Conservation (phyloP, 306 rosid genomes). For the Cucurbita pepo region DNA sequence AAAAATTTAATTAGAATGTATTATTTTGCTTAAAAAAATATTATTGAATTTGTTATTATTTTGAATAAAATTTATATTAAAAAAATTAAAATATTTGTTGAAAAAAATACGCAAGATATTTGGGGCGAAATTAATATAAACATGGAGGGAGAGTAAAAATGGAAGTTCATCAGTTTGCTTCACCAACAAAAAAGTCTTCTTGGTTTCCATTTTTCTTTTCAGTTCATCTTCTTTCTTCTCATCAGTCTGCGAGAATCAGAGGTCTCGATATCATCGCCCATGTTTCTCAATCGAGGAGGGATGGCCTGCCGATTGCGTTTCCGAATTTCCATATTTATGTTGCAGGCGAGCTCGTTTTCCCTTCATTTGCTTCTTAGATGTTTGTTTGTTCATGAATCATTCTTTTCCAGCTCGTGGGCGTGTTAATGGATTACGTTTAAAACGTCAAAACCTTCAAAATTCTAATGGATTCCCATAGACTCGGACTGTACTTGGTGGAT, state of each 20-base stretch:
- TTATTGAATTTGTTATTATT: too few relatives aligned
- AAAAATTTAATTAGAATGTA: too few relatives aligned
- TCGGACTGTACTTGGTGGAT: not conserved
- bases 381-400: not conserved
- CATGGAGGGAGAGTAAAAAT: not conserved
- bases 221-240: not conserved
- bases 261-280: not conserved
- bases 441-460: not conserved
- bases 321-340: slow-evolving; percentile 16
- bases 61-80: too few relatives aligned
- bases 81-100: too few relatives aligned
- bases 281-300: not conserved
- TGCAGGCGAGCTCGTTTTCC: slow-evolving; percentile 25
- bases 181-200: not conserved
- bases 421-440: not conserved
- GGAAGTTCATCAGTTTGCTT: not conserved
- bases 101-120: not conserved
- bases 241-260: not conserved
- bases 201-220: not conserved
- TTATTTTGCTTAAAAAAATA: too few relatives aligned
- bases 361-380: not conserved
- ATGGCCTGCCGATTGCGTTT: slow-evolving; percentile 19
- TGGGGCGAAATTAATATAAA: not conserved
- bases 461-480: not conserved
- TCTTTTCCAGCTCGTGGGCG: not conserved